Evolutionary conservation across 75 land plant genomes (phyloP).

Genomic region (Pinus tabuliformis): DNA sequence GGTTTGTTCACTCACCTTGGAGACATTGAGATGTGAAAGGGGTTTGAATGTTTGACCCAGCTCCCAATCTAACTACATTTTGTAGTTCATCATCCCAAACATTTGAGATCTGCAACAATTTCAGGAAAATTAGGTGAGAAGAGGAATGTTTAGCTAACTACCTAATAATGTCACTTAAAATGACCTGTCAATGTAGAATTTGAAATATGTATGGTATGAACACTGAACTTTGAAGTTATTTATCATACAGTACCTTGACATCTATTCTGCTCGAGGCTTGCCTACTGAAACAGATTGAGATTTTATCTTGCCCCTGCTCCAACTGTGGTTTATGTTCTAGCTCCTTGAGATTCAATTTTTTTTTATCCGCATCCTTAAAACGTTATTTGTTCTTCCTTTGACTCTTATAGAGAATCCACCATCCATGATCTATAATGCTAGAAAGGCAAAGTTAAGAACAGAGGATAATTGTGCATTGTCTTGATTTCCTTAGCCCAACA

Average conservation of each 20-base stretch:
- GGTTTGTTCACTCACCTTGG: not conserved
- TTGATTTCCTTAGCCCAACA: too few relatives aligned
- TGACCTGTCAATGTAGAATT: not conserved
- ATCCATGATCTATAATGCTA: too few relatives aligned
- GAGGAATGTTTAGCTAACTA: not conserved
- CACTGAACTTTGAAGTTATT: not conserved
- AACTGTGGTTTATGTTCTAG: too few relatives aligned
- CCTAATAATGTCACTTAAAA: not conserved
- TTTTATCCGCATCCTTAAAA: too few relatives aligned
- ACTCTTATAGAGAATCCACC: too few relatives aligned
- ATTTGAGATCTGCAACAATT: constrained; percentile 20
- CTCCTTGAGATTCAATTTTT: too few relatives aligned
- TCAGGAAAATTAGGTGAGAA: not conserved
- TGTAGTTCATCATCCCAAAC: constrained; percentile 52
- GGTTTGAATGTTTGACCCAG: not conserved
- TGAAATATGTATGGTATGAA: not conserved
- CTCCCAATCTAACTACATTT: constrained; percentile 37
- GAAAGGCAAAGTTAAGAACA: too few relatives aligned
- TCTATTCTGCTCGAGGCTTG: not conserved
- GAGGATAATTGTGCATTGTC: too few relatives aligned
- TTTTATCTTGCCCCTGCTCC: too few relatives aligned
- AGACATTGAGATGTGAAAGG: not conserved
- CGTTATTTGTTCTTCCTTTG: too few relatives aligned
- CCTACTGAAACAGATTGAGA: too few relatives aligned
- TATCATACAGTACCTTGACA: constrained; percentile 17